A percentile compares a stretch with the other conserved stretches of the same genome.
phyloP scores from a whole-genome alignment of 768 basidiomycete genomes.

The Xerocomellus dryophilus region DNA sequence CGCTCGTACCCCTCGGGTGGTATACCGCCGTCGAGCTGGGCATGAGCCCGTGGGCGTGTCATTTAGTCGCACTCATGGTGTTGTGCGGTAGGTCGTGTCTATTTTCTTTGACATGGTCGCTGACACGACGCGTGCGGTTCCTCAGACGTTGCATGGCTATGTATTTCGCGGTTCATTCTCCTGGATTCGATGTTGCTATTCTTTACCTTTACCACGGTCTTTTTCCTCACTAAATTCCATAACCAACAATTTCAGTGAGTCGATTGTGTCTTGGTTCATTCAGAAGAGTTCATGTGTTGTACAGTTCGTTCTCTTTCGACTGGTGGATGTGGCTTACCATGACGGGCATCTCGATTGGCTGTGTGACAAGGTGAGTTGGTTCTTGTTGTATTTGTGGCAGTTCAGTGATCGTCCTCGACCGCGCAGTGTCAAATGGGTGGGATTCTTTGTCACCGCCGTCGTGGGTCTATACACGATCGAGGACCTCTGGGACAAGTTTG shows the following conservation, averaged over 20 bases:
- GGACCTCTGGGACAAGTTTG: conserved; percentile 98
- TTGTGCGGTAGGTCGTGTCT: conserved; percentile 63
- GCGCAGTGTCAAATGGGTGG: conserved; percentile 89
- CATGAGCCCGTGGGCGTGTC: conserved; percentile 85
- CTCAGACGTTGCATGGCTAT: conserved; percentile 92
- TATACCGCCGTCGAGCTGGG: conserved; percentile 93
- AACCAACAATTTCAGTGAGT: conserved; percentile 92
- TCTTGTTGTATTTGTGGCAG: neutral
- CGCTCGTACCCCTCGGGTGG: conserved; percentile 95
- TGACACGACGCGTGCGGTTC: neutral
- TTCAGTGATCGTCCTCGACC: neutral
- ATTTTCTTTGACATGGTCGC: neutral
- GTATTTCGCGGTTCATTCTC: conserved; percentile 95
- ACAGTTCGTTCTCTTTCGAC: conserved; percentile 87
- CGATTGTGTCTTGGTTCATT: neutral
- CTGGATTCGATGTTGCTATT: conserved; percentile 98
- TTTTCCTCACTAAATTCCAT: conserved; percentile 93
- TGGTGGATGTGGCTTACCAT: conserved; percentile 97
- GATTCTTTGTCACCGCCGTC: conserved; percentile 90
- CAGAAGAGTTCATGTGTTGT: neutral
- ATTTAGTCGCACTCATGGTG: conserved; percentile 92
- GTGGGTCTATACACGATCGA: conserved; percentile 96
- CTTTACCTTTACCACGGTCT: conserved; percentile 97
- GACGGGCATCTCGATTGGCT: conserved; percentile 93
- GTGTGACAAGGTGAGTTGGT: conserved; percentile 73